Conservation (phyloP, 495 filamentous ascomycete genomes). For the Daldinia decipiens region DNA sequence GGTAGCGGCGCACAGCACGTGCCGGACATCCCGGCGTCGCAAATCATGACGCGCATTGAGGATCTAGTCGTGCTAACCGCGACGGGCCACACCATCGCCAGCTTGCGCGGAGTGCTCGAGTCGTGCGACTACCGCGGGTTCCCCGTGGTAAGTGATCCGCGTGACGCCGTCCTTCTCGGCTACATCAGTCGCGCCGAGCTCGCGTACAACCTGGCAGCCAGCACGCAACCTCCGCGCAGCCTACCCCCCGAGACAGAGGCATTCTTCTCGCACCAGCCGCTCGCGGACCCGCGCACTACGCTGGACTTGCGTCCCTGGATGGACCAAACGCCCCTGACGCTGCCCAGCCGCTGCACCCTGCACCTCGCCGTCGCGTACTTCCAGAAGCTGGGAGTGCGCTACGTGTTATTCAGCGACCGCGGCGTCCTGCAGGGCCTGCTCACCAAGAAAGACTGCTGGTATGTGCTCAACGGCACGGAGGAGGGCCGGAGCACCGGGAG, state of each 20-base stretch:
- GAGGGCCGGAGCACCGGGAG: conserved; percentile 53
- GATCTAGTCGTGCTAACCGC: conserved; percentile 90
- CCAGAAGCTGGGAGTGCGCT: conserved; percentile 89
- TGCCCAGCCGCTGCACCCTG: conserved; percentile 77
- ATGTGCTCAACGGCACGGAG: conserved; percentile 83
- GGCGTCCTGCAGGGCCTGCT: conserved; percentile 85
- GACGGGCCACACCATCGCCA: conserved; percentile 84
- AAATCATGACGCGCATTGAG: conserved; percentile 92
- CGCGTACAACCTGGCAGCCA: conserved; percentile 75
- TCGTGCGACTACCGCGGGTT: conserved; percentile 88
- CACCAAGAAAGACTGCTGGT: conserved; percentile 99
- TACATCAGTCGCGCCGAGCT: conserved; percentile 96
- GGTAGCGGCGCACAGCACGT: conserved; percentile 61
- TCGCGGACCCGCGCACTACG: conserved; percentile 78
- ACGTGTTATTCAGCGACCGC: conserved; percentile 85
- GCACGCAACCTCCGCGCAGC: conserved; percentile 63
- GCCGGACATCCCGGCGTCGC: conserved; percentile 83
- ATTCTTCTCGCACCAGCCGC: conserved; percentile 83
- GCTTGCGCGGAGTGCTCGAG: conserved; percentile 72
- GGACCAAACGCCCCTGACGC: conserved; percentile 96
- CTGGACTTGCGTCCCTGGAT: conserved; percentile 95
- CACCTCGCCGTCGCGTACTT: conserved; percentile 89
- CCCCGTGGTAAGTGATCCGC: conserved; percentile 82
- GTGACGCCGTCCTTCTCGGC: conserved; percentile 80
- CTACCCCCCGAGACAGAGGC: conserved; percentile 78